Evolutionary conservation across 1,139 yeast species (phyloP), one percentile per base, ranked within the genome.

Genomic region (Lipomyces yarrowii): DNA sequence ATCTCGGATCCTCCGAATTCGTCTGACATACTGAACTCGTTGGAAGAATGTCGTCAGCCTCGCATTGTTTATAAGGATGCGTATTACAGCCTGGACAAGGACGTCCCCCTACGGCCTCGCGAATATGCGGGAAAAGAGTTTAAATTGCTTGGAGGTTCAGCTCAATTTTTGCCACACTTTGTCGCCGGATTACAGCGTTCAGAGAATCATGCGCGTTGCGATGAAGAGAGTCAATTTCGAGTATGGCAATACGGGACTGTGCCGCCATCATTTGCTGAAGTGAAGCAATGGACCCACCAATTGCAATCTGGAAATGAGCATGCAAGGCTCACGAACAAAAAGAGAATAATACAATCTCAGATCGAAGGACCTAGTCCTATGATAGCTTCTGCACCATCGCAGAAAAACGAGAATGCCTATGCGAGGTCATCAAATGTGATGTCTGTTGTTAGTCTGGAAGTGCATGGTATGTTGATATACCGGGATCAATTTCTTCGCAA

Each of bases 101-200:
- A 89, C 70, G 78, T 85, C 4, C 87, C 88, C 1, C 63, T 77
- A 0, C 79, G 78, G 35, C 87, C 96, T 0, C 82, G 87, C 67
- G 76, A 85, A 1, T 87, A 86, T 77, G 92, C 93, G 0, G 92
- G 92, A 26, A 85, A 83, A 67, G 85, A 84, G 70, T 86, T 87
- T 69, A 78, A 74, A 0, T 76, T 87, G 8, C 71, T 72, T 52
- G 74, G 80, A 21, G 60, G 67, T 33, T 75, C 75, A 37, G 67
- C 75, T 1, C 59, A 52, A 23, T 69, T 72, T 13, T 35, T 62
- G 39, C 63, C 61, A 18, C 65, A 62, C 8, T 64, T 67, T 35
- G 46, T 56, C n/a, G 68, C 64, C 3, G 69, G 66, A 2, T 13
- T 67, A 1, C 18, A 42, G 21, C n/a, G 10, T 5, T 42, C 48